Evolutionary conservation across 352 stramenopile species (phyloP).

Genomic region (Phytopythium aichiense): DNA sequence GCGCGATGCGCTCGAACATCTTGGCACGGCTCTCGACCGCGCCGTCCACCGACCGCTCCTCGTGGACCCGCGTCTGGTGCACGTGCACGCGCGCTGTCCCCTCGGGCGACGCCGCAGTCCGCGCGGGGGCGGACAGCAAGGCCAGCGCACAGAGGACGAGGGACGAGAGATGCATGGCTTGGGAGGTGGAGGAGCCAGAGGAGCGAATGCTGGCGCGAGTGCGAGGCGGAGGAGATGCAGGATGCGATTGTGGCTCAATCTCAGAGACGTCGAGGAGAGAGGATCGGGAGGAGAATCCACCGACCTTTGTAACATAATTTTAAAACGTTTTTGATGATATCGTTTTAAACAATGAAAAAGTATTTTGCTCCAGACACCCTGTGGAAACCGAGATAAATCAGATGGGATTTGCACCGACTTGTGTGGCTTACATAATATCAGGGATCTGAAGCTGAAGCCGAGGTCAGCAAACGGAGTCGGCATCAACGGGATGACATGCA

Average conservation of each 20-base stretch:
- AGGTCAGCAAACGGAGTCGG: too few species aligned
- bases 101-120: constrained; percentile 6
- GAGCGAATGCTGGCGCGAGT: not conserved
- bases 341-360: too few species aligned
- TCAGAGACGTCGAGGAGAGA: too few species aligned
- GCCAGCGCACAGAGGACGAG: constrained; percentile 1
- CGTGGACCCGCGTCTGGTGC: constrained; percentile 8
- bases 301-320: too few species aligned
- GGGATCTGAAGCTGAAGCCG: too few species aligned
- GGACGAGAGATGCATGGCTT: constrained; percentile 17
- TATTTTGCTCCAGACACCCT: too few species aligned
- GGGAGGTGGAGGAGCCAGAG: not conserved
- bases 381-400: too few species aligned
- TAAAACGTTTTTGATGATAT: too few species aligned
- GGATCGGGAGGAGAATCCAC: too few species aligned
- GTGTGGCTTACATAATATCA: too few species aligned
- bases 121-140: constrained; percentile 10
- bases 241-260: not conserved
- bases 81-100: constrained; percentile 9
- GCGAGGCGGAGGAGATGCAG: not conserved
- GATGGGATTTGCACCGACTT: too few species aligned
- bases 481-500: too few species aligned
- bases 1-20: constrained; percentile 33
- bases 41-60: constrained; percentile 20
- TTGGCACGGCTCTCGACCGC: constrained; percentile 29